A percentile compares a stretch with the other conserved stretches of the same genome.
Evolutionary conservation across 2,329 filamentous ascomycete species (phyloP).

Genomic region (Stachybotrys chlorohalonatus): DNA sequence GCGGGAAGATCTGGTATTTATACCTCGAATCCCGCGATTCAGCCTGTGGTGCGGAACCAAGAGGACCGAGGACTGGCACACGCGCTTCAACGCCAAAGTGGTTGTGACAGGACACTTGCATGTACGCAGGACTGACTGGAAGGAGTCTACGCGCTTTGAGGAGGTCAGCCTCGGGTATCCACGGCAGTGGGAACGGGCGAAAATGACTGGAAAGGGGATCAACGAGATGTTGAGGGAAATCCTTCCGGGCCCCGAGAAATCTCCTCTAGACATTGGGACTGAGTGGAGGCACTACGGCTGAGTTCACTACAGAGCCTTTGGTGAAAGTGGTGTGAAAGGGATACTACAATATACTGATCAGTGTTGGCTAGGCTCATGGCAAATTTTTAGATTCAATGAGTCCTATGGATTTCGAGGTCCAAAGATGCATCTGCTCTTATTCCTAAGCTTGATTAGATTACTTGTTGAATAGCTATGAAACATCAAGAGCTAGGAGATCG

Average conservation of each 20-base stretch:
- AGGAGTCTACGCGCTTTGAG: constrained; percentile 25
- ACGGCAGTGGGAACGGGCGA: constrained; percentile 23
- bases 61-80: constrained; percentile 25
- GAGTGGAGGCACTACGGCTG: too few species aligned
- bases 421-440: too few species aligned
- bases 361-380: too few species aligned
- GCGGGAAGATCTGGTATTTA: constrained; percentile 23
- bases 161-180: constrained; percentile 28
- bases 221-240: constrained; percentile 26
- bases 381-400: too few species aligned
- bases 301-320: too few species aligned
- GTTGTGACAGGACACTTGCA: constrained; percentile 27
- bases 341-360: too few species aligned
- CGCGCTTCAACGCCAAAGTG: constrained; percentile 21
- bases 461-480: too few species aligned
- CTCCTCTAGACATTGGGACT: background rate
- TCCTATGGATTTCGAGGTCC: too few species aligned
- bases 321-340: too few species aligned
- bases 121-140: constrained; percentile 28
- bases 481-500: too few species aligned
- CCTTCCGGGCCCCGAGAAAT: background rate
- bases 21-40: constrained; percentile 25
- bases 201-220: constrained; percentile 17
- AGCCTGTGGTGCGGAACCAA: constrained; percentile 28
- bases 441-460: too few species aligned